These are phyloP conservation scores for Ophiocordyceps robertsii DNA, from an alignment of 2,329 filamentous ascomycete species.

Conservation along the genomic window DNA sequence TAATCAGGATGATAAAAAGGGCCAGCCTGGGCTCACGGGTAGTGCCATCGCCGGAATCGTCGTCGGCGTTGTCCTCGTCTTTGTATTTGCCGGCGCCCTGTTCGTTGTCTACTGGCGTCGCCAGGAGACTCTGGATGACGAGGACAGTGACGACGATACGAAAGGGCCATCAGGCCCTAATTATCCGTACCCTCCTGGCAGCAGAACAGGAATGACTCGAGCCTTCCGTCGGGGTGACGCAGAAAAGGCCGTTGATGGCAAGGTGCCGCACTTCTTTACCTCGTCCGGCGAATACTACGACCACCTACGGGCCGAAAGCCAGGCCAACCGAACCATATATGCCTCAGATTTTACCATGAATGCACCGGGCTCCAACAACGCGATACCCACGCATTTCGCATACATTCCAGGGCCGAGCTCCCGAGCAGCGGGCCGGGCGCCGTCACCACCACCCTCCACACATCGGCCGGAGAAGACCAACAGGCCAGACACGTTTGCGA, in stretches of 20 bases:
- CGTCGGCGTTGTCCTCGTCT: constrained; percentile 27
- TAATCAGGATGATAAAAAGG: constrained; percentile 10
- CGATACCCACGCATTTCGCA: constrained; percentile 33
- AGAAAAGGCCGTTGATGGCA: constrained; percentile 6
- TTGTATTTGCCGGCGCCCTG: constrained; percentile 27
- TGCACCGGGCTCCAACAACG: constrained; percentile 6
- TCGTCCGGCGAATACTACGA: constrained; percentile 28
- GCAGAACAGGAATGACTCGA: constrained; percentile 13
- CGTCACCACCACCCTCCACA: constrained; percentile 2
- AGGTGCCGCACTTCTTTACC: constrained; percentile 10
- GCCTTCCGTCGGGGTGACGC: constrained; percentile 9
- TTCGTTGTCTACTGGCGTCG: constrained; percentile 34
- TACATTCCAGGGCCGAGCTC: constrained; percentile 16
- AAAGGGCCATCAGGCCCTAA: neutral
- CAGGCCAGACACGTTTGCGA: constrained; percentile 18
- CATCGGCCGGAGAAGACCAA: constrained; percentile 7
- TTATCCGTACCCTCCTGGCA: constrained; percentile 5
- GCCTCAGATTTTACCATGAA: neutral
- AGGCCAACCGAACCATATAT: neutral
- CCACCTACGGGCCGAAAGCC: constrained; percentile 16
- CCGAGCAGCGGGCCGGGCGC: neutral
- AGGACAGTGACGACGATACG: constrained; percentile 3
- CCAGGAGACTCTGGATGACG: constrained; percentile 20
- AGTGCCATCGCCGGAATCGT: constrained; percentile 41
- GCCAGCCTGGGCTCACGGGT: constrained; percentile 22